Base-by-base conservation (phyloP, 192 early-diverging fungal genomes). In the Fimicolochytrium jonesii region DNA sequence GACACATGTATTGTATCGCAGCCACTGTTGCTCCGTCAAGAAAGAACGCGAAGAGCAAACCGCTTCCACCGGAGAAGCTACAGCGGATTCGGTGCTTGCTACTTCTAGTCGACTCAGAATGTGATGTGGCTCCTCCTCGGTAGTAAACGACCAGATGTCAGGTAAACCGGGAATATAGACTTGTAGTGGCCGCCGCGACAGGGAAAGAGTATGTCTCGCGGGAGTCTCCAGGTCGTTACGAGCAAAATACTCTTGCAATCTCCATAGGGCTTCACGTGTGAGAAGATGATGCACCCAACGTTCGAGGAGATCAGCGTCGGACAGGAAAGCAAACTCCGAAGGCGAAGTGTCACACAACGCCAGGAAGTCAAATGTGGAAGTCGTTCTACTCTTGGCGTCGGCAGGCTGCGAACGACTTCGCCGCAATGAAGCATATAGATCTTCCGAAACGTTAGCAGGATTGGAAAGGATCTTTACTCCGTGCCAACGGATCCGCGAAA, bases 241-340 rank as follows among this genome's bases (percentile, higher is more conserved):
- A 25, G 18, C 13, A 18, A 17, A 26, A 20, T 55, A 55, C 25
- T 15, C 53, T 3, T 34, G 53, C n/a, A 55, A 3, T 55, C 53
- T 15, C 3, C 13, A 18, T n/a, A 55, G 32, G 33, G 17, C n/a
- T 20, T 47, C 32, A 17, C 46, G 26, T 2, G 36, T 6, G 6
- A 61, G 47, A 15, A 61, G 26, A 25, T 61, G 59, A 9, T 15
- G n/a, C 15, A 61, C 59, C 59, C 59, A 61, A 3, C 59, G 22
- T 25, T 6, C 46, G n/a, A 61, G 30, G 4, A 61, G 11, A 20
- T 61, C 48, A 5, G 35, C 29, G 11, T 43, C 35, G 5, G 41
- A 61, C 18, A 61, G 22, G 15, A 22, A 23, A 13, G 59, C 44
- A 50, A 61, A 49, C 46, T 48, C 59, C 4, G 30, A 25, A 10